Evolutionary conservation across 257 asterid genomes (phyloP), one percentile per base, ranked within the genome.

Genomic region (Nicotiana paniculata): DNA sequence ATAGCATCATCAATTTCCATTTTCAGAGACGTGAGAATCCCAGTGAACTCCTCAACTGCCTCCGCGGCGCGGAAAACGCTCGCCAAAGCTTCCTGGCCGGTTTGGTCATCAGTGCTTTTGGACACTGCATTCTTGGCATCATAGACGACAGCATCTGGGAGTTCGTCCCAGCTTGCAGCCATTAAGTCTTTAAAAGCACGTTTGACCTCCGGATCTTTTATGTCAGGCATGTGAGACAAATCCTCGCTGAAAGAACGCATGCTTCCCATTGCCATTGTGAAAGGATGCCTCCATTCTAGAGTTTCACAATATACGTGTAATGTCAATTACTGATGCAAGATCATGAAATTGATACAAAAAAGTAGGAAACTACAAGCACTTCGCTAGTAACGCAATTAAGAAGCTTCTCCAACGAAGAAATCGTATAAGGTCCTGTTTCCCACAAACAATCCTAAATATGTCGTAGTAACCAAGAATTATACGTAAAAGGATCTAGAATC

Each of bases 31-130:
- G 89, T 88, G 78, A 91, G 83, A 28, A 91, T 95, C 66, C 96
- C 98, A 3, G 88, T 76, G 83, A 95, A 94, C 86, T 96, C 97
- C 91, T 96, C 98, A 82, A 92, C 97, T 76, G 99, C 98, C 86
- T 94, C 97, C 75, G 98, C 99, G 8, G 98, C 93, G 70, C 95
- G 91, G 81, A 90, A 87, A 58, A 91, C 97, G 87, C 92, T 90
- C 79, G 89, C 92, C 82, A 96, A 89, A 53, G 84, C 89, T 62
- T 93, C 98, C 85, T 92, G 98, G 76, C 95, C 92, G 62, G 88
- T 86, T 88, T 89, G 92, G 83, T 96, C 98, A 35, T 91, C 97
- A 33, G 97, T 87, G 77, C 83, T 88, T 90, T 93, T 95, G 39
- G 97, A 89, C 83, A 96, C 83, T 15, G 94, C 98, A 67, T 87